Conservation (phyloP, 345 rosid genomes). For the Camelina hispida region DNA sequence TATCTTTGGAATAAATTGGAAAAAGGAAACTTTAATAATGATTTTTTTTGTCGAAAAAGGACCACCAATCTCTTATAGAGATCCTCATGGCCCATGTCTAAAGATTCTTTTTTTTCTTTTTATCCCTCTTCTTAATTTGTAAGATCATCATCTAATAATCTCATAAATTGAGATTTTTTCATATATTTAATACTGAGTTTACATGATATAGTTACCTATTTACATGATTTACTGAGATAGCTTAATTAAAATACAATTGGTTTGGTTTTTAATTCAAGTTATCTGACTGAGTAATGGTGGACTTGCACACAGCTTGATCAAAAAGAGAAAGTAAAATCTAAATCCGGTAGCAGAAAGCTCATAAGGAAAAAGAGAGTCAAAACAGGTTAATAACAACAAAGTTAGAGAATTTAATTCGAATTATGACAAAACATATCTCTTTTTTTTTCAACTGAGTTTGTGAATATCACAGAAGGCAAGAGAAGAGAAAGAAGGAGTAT, state of each 20-base stretch:
- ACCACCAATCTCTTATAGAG: conserved; percentile 21
- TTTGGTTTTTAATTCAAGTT: background rate
- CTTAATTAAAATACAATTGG: background rate
- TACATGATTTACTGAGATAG: background rate
- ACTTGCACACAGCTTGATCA: background rate
- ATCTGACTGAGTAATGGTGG: background rate
- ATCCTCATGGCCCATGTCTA: conserved; percentile 5
- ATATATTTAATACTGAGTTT: background rate
- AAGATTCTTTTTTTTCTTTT: background rate
- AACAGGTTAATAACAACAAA: background rate
- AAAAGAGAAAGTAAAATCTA: background rate
- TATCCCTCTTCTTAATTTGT: background rate
- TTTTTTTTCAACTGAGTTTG: conserved; percentile 23
- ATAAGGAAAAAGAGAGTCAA: background rate
- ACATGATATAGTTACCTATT: too few species aligned
- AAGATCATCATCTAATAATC: background rate
- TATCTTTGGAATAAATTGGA: conserved; percentile 6
- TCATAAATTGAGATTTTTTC: background rate
- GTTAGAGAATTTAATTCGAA: background rate
- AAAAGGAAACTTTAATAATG: background rate
- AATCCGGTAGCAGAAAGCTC: background rate
- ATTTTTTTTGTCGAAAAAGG: background rate
- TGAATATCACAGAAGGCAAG: conserved; percentile 6
- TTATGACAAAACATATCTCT: background rate
- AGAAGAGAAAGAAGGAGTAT: conserved; percentile 4